Evolutionary conservation across 208 protist species (phyloP).

Genomic region (Acanthamoeba healyi): DNA sequence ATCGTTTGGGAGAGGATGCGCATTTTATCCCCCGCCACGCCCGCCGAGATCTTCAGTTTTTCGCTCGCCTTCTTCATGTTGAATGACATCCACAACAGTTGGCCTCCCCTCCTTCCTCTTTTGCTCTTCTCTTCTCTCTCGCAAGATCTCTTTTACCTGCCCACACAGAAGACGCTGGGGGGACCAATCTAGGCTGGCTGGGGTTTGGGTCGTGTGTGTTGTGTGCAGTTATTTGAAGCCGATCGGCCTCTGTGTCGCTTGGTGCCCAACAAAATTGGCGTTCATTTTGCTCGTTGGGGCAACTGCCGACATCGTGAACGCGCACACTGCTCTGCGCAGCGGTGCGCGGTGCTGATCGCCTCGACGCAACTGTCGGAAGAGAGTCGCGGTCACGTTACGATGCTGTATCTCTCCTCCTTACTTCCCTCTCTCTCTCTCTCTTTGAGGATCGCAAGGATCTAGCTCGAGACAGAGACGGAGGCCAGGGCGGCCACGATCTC

Average conservation of each 20-base stretch:
- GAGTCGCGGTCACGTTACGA: too few species aligned
- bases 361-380: too few species aligned
- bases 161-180: too few species aligned
- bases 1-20: constrained; percentile 63
- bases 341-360: too few species aligned
- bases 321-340: not conserved
- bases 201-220: not conserved
- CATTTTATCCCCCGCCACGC: constrained; percentile 61
- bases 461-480: not conserved
- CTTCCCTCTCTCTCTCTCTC: too few species aligned
- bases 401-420: too few species aligned
- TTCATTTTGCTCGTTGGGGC: not conserved
- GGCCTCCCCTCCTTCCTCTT: not conserved
- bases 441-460: not conserved
- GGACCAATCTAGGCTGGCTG: too few species aligned
- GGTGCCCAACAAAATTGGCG: not conserved
- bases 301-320: not conserved
- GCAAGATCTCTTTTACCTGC: not conserved
- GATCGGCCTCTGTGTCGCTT: not conserved
- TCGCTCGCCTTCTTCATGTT: constrained; percentile 55
- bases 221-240: not conserved
- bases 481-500: not conserved
- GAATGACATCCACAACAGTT: not conserved
- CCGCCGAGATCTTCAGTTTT: constrained; percentile 31
- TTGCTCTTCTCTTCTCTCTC: not conserved